These are phyloP conservation scores for Candida sp. DNA, from an alignment of 1,139 yeast species.

Conservation along the genomic window DNA sequence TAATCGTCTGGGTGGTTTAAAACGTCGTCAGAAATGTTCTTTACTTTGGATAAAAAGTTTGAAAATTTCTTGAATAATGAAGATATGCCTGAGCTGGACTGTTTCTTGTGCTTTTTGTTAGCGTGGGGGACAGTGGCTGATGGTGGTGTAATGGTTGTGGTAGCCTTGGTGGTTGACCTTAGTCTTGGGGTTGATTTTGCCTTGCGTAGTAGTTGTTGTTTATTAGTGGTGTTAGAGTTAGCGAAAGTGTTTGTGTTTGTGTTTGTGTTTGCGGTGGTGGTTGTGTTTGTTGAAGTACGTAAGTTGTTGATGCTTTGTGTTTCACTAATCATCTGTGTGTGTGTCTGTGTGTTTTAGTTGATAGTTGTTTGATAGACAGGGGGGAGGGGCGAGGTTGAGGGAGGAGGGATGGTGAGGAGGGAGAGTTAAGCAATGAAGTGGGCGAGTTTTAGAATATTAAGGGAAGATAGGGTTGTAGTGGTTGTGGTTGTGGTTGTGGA, in stretches of 20 bases:
- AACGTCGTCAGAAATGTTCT: conserved; percentile 46
- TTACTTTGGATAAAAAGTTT: conserved; percentile 33
- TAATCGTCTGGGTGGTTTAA: conserved; percentile 41
- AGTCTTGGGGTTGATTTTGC: conserved; percentile 13
- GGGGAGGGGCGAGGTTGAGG: no score
- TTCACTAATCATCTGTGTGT: conserved; percentile 8
- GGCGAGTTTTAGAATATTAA: no score
- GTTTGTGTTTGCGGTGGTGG: conserved; percentile 1
- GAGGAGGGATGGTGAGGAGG: no score
- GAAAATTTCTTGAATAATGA: conserved; percentile 36
- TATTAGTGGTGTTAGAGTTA: background rate
- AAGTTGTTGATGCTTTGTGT: conserved; percentile 5
- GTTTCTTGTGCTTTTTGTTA: conserved; percentile 3
- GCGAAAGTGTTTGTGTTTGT: conserved; percentile 4
- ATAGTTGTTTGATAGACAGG: background rate
- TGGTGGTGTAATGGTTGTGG: background rate
- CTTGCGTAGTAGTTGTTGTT: conserved; percentile 9
- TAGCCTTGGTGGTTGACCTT: background rate
- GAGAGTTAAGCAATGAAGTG: no score
- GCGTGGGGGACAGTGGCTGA: background rate
- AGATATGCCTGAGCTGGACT: conserved; percentile 2
- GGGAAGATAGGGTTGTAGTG: no score
- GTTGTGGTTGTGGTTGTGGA: no score
- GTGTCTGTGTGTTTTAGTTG: background rate
- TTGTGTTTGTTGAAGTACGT: background rate